Conservation (phyloP, 2,329 filamentous ascomycete species). For the Calycina herbarum region DNA sequence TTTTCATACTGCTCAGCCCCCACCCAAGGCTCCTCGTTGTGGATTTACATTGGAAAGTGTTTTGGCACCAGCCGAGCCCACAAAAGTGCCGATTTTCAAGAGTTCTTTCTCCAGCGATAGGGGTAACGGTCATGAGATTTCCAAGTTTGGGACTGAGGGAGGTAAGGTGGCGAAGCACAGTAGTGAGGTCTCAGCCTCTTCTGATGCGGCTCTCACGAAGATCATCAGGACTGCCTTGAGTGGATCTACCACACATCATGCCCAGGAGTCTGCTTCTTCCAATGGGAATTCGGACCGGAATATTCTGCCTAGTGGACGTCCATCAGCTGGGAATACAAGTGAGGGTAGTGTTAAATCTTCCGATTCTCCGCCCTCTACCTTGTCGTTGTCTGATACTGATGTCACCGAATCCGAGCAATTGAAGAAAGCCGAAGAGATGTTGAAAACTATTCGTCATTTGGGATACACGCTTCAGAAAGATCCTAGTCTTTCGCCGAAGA, state of each 20-base stretch:
- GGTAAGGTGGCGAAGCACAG: constrained; percentile 29
- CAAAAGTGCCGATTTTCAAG: constrained; percentile 15
- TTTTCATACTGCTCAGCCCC: constrained; percentile 14
- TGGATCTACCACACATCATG: constrained; percentile 11
- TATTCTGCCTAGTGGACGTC: constrained; percentile 27
- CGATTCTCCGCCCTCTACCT: constrained; percentile 17
- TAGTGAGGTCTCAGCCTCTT: constrained; percentile 25
- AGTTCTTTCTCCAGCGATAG: constrained; percentile 10
- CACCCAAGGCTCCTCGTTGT: constrained; percentile 13
- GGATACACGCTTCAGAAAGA: constrained; percentile 33
- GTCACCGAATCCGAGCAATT: constrained; percentile 22
- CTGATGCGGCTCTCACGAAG: constrained; percentile 29
- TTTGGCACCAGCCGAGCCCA: constrained; percentile 26
- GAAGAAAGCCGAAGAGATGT: constrained; percentile 28
- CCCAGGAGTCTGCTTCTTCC: neutral
- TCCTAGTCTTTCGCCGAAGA: constrained; percentile 21
- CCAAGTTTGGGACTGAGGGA: constrained; percentile 15
- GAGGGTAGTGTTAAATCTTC: constrained; percentile 7
- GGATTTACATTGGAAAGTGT: constrained; percentile 26
- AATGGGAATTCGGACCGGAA: constrained; percentile 20
- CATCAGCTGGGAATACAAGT: constrained; percentile 16
- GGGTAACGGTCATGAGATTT: constrained; percentile 14
- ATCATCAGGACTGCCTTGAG: constrained; percentile 29
- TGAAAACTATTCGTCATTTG: constrained; percentile 28
- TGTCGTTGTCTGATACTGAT: constrained; percentile 15